Conservation (phyloP, 164 flowering plant genomes). For the Berberis thunbergii region DNA sequence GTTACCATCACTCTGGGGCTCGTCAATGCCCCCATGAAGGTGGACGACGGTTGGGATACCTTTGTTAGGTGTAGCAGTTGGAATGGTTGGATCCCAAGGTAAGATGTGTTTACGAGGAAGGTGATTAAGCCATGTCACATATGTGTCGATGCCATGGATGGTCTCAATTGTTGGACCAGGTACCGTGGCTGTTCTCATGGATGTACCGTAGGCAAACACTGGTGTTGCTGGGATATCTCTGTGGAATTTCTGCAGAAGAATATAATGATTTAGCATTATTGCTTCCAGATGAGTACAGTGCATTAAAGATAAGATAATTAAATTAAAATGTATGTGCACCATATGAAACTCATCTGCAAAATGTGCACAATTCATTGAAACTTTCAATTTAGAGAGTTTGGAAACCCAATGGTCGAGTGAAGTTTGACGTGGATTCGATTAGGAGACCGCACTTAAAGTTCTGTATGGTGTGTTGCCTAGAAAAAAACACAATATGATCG, state of each 20-base stretch:
- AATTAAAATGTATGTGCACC: too few relatives aligned
- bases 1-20: conserved; percentile 44
- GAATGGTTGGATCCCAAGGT: conserved; percentile 57
- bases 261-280: too few relatives aligned
- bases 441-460: too few relatives aligned
- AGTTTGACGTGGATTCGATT: too few relatives aligned
- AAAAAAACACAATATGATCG: too few relatives aligned
- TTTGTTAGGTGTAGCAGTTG: conserved; percentile 27
- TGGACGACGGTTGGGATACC: conserved; percentile 55
- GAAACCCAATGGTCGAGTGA: too few relatives aligned
- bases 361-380: too few relatives aligned
- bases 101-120: conserved; percentile 44
- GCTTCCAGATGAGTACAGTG: too few relatives aligned
- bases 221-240: conserved; percentile 40
- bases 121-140: conserved; percentile 40
- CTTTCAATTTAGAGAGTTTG: too few relatives aligned
- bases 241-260: conserved; percentile 64
- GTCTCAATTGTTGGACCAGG: conserved; percentile 61
- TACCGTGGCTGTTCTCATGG: conserved; percentile 29
- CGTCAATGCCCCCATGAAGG: conserved; percentile 49
- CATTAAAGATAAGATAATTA: too few relatives aligned
- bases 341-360: too few relatives aligned
- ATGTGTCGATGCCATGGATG: conserved; percentile 29
- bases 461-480: too few relatives aligned
- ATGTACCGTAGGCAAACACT: conserved; percentile 50